Conservation (phyloP, 495 filamentous ascomycete genomes). For the Cercophora newfieldiana region DNA sequence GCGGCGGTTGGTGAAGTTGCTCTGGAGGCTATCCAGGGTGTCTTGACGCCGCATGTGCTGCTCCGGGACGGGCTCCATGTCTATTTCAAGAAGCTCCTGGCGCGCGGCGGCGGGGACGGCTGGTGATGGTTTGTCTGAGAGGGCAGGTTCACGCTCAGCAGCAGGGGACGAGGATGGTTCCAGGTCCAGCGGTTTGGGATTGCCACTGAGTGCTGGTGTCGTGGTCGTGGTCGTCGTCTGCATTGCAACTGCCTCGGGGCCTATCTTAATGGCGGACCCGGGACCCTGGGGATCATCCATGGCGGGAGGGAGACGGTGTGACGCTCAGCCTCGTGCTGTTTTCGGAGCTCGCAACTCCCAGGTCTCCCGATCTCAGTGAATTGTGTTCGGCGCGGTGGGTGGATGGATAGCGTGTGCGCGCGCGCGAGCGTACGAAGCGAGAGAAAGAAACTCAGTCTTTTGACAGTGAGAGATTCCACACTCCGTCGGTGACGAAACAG, state of each 20-base stretch:
- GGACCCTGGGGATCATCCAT: neutral
- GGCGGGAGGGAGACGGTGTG: neutral
- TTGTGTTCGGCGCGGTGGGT: constrained; percentile 3
- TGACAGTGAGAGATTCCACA: neutral
- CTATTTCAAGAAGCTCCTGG: constrained; percentile 11
- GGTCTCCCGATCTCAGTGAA: constrained; percentile 2
- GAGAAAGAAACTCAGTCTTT: neutral
- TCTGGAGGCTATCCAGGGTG: neutral
- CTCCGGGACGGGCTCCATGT: constrained; percentile 12
- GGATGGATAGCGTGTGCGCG: no score
- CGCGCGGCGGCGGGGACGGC: neutral
- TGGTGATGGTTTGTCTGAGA: constrained; percentile 6
- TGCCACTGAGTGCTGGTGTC: neutral
- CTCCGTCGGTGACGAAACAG: neutral
- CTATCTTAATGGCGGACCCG: neutral
- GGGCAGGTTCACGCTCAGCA: constrained; percentile 1
- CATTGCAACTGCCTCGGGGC: neutral
- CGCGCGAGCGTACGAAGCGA: neutral
- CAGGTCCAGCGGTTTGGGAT: neutral
- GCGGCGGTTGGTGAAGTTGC: constrained; percentile 11
- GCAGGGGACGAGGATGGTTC: neutral
- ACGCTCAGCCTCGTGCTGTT: constrained; percentile 3
- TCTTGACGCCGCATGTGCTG: constrained; percentile 9
- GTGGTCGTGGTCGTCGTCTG: neutral
- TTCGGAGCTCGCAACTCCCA: neutral